Evolutionary conservation across 345 rosid species (phyloP).

Genomic region (Eucalyptus albens): DNA sequence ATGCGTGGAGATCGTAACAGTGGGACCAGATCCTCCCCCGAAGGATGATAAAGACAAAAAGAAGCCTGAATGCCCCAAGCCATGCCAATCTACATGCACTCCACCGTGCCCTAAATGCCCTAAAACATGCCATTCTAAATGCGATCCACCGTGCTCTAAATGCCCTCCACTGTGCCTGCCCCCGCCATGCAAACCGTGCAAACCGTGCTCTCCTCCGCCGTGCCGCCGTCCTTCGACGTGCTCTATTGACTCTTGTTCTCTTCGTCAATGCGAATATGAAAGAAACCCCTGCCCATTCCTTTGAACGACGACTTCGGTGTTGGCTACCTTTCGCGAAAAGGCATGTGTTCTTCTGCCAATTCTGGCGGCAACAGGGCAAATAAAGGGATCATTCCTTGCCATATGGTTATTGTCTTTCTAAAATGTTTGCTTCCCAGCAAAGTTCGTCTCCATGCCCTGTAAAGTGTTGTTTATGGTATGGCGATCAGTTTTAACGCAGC

Average conservation of each 20-base stretch:
- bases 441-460: neutral
- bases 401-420: neutral
- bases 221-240: neutral
- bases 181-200: neutral
- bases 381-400: neutral
- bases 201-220: neutral
- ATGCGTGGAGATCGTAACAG: neutral
- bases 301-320: neutral
- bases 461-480: neutral
- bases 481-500: neutral
- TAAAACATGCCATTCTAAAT: rapidly evolving
- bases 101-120: neutral
- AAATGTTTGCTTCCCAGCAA: neutral
- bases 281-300: neutral
- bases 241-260: neutral
- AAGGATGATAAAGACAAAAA: neutral
- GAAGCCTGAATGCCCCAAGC: neutral
- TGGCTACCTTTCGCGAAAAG: neutral
- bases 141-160: neutral
- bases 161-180: neutral
- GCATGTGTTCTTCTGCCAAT: neutral
- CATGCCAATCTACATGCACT: neutral
- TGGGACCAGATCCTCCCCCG: neutral
- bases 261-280: neutral
- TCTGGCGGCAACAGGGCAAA: neutral